Evolutionary conservation across 176 grass and related monocot species (phyloP).

Genomic region (Triticum dicoccoides): DNA sequence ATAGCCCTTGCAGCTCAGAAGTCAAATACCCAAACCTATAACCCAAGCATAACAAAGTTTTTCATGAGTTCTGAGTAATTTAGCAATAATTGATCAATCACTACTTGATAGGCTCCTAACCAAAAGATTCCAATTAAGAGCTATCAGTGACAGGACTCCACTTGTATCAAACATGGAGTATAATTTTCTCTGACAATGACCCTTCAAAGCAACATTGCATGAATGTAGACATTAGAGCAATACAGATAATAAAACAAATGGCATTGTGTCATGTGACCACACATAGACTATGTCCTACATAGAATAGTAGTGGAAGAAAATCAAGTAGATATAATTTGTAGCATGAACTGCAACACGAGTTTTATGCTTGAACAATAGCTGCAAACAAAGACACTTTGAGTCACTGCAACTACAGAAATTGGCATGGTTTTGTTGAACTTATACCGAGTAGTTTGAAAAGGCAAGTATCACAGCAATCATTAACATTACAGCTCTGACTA

Average conservation of each 20-base stretch:
- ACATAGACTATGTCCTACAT: neutral
- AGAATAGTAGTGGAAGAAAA: neutral
- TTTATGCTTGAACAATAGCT: neutral
- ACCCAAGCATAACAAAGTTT: neutral
- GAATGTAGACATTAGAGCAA: neutral
- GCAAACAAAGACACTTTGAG: neutral
- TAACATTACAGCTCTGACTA: conserved; percentile 3
- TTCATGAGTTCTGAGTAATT: neutral
- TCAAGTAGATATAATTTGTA: neutral
- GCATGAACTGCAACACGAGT: conserved; percentile 7
- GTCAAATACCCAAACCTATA: neutral
- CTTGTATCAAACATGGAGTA: neutral
- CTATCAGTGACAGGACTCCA: neutral
- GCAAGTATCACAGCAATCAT: neutral
- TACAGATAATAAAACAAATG: neutral
- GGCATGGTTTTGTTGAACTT: neutral
- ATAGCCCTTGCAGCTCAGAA: neutral
- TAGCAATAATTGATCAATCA: neutral
- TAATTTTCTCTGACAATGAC: neutral
- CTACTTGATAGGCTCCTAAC: neutral
- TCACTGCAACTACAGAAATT: conserved; percentile 10
- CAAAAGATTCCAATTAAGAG: neutral
- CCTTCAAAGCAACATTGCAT: neutral
- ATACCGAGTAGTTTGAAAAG: conserved; percentile 8
- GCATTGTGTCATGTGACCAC: neutral